Conservation (phyloP, 192 early-diverging fungal species). For the Chytriomyces sp. region DNA sequence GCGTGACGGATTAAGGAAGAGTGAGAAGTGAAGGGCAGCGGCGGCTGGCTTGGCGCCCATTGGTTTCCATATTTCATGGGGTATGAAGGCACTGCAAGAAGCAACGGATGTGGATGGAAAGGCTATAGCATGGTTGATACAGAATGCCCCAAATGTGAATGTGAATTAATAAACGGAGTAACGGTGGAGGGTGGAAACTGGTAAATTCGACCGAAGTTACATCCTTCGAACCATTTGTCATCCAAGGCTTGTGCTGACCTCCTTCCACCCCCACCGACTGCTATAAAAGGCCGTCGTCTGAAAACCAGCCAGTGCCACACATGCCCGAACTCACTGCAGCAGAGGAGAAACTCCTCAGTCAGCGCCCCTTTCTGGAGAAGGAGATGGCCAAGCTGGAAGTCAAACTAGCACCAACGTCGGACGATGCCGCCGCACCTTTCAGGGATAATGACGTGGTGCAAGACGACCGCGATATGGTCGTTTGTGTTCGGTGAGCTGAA, state of each 20-base stretch:
- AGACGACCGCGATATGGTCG: constrained; percentile 8
- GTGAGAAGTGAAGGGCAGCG: constrained; percentile 36
- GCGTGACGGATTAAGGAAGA: constrained; percentile 64
- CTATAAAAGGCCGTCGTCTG: no score
- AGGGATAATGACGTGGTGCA: neutral
- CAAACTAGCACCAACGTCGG: neutral
- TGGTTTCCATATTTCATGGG: constrained; percentile 60
- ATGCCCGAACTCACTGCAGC: neutral
- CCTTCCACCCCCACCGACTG: no score
- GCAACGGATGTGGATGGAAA: constrained; percentile 52
- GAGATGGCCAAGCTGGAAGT: constrained; percentile 8
- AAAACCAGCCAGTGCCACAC: no score
- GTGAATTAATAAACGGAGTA: no score
- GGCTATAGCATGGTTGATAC: constrained; percentile 59
- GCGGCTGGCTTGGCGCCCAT: constrained; percentile 19
- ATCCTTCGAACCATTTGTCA: no score
- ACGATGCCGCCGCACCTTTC: neutral
- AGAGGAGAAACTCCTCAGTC: neutral
- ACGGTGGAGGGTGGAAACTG: no score
- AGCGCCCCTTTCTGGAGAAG: neutral
- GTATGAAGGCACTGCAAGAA: constrained; percentile 65
- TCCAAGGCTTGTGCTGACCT: no score
- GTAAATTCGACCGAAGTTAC: no score
- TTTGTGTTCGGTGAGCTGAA: constrained; percentile 4
- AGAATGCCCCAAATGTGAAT: constrained; percentile 53